Conservation (phyloP, 1,284 basidiomycete species). For the Ustilago crameri region DNA sequence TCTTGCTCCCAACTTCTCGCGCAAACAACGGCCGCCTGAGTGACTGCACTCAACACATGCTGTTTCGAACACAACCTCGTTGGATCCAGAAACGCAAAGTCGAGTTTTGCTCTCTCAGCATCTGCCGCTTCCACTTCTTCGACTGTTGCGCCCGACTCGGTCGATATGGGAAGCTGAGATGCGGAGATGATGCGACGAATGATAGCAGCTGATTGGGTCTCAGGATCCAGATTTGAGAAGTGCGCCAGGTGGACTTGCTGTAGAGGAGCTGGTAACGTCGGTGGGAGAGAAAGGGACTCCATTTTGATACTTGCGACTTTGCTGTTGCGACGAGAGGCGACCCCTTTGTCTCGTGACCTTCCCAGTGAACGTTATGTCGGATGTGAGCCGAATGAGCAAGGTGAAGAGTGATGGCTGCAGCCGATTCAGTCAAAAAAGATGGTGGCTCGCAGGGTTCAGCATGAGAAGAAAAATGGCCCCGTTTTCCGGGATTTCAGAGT, state of each 20-base stretch:
- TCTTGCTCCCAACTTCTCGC: conserved; percentile 32
- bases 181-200: conserved; percentile 43
- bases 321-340: neutral
- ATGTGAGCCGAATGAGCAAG: too few relatives aligned
- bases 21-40: conserved; percentile 41
- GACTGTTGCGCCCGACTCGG: conserved; percentile 3
- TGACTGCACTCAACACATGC: conserved; percentile 37
- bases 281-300: conserved; percentile 36
- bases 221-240: conserved; percentile 38
- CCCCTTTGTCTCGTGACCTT: neutral
- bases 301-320: conserved; percentile 6
- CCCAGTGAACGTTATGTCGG: too few relatives aligned
- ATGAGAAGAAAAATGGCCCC: neutral
- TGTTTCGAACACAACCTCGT: conserved; percentile 38
- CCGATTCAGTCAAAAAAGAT: neutral
- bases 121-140: conserved; percentile 20
- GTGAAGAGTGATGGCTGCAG: too few relatives aligned
- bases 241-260: conserved; percentile 42
- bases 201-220: conserved; percentile 32
- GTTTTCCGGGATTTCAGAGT: too few relatives aligned
- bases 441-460: neutral
- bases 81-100: conserved; percentile 54
- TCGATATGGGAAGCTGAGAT: conserved; percentile 28
- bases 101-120: conserved; percentile 26
- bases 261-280: conserved; percentile 21